These are phyloP conservation scores for Mycena citricolor DNA, from an alignment of 1,284 basidiomycete genomes.

Conservation along the genomic window DNA sequence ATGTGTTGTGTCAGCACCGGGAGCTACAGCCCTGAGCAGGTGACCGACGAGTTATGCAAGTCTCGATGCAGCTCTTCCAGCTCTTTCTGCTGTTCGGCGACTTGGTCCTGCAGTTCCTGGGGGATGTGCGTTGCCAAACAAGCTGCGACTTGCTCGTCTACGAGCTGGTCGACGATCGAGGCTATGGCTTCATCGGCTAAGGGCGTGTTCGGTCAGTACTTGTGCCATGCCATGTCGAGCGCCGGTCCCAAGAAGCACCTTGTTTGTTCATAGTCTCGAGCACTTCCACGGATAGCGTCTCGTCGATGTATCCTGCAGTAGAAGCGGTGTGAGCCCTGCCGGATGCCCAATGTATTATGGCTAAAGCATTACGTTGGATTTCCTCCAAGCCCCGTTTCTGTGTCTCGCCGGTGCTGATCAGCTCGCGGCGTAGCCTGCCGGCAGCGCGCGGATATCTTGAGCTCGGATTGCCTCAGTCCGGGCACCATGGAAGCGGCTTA, in stretches of 20 bases:
- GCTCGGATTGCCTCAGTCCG: too few species aligned
- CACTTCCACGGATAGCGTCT: too few species aligned
- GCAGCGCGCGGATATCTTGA: too few species aligned
- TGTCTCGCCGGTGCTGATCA: constrained; percentile 40
- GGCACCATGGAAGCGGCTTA: constrained; percentile 22
- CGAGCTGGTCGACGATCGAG: constrained; percentile 45
- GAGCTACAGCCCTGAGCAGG: too few species aligned
- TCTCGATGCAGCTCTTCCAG: constrained; percentile 48
- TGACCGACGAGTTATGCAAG: constrained; percentile 55
- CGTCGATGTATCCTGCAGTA: too few species aligned
- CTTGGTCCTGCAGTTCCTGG: constrained; percentile 44
- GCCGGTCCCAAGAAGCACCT: constrained; percentile 40
- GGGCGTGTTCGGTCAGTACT: neutral
- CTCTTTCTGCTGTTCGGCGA: constrained; percentile 44
- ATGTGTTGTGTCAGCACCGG: too few species aligned
- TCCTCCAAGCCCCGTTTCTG: constrained; percentile 46
- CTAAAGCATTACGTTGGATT: constrained; percentile 49
- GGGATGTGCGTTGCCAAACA: constrained; percentile 47
- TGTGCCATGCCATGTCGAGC: too few species aligned
- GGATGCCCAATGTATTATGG: too few species aligned
- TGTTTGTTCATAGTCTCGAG: constrained; percentile 43
- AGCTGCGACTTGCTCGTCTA: constrained; percentile 43
- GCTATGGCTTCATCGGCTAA: constrained; percentile 46
- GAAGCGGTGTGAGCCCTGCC: too few species aligned
- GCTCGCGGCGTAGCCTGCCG: too few species aligned